Conservation (phyloP, 495 filamentous ascomycete species). For the Penicillium bovifimosum region DNA sequence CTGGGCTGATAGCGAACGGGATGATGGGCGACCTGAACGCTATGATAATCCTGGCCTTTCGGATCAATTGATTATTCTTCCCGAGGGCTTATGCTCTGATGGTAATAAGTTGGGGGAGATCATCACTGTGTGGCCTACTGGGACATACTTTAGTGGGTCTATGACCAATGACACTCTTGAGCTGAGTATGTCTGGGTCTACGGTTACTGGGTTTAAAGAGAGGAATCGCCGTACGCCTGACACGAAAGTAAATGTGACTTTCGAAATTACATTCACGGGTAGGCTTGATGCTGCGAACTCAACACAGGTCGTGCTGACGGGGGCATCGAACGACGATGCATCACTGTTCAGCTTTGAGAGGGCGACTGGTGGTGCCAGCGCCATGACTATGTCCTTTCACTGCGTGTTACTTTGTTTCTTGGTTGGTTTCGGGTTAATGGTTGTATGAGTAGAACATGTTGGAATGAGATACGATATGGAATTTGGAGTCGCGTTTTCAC, state of each 20-base stretch:
- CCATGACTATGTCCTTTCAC: neutral
- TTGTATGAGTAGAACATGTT: neutral
- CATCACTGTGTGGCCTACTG: neutral
- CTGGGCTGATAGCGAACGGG: neutral
- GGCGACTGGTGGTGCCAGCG: neutral
- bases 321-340: neutral
- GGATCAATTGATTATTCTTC: neutral
- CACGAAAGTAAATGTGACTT: neutral
- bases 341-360: slow-evolving; percentile 1
- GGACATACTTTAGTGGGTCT: slow-evolving; percentile 1
- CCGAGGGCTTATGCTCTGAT: neutral
- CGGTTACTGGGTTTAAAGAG: neutral
- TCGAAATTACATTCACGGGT: neutral
- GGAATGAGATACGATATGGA: neutral
- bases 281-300: neutral
- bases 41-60: neutral
- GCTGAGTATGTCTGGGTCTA: neutral
- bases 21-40: neutral
- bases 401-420: neutral
- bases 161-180: slow-evolving; percentile 5
- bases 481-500: too few species aligned
- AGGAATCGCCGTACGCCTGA: neutral
- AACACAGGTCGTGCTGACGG: neutral
- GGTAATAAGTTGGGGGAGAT: neutral
- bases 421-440: neutral